Conservation (phyloP, 148 eudicot species). For the Cornus florida region DNA sequence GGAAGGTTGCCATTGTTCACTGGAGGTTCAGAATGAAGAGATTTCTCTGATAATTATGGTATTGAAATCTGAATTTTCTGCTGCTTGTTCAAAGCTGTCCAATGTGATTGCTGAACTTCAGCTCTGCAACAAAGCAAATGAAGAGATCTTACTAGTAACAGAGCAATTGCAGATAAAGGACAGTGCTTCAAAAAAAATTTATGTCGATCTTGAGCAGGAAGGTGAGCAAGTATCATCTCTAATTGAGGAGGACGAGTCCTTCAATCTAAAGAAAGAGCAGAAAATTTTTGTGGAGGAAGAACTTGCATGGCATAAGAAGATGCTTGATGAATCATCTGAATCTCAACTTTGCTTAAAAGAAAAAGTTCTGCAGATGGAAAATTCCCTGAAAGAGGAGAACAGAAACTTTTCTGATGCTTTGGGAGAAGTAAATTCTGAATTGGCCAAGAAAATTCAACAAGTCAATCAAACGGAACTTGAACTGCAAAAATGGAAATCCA, state of each 20-base stretch:
- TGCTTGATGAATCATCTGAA: slow-evolving; percentile 46
- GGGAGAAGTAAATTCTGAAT: slow-evolving; percentile 36
- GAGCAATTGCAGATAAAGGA: slow-evolving; percentile 27
- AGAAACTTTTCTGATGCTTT: slow-evolving; percentile 28
- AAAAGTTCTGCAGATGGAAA: slow-evolving; percentile 53
- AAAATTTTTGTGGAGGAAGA: slow-evolving; percentile 36
- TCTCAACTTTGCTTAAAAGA: slow-evolving; percentile 45
- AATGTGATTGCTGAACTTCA: slow-evolving; percentile 36
- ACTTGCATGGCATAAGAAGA: slow-evolving; percentile 30
- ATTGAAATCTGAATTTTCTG: slow-evolving; percentile 53
- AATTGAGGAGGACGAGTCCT: slow-evolving; percentile 34
- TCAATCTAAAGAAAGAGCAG: slow-evolving; percentile 34
- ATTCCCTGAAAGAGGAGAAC: slow-evolving; percentile 19
- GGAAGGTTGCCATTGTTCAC: slow-evolving; percentile 47
- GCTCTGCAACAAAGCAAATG: slow-evolving; percentile 14
- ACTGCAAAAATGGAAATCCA: slow-evolving; percentile 45
- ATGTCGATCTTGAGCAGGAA: slow-evolving; percentile 28
- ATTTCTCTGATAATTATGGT: slow-evolving; percentile 40
- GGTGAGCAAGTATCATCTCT: slow-evolving; percentile 36
- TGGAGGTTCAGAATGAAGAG: slow-evolving; percentile 62
- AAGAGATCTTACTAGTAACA: slow-evolving; percentile 20
- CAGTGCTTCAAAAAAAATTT: slow-evolving; percentile 23
- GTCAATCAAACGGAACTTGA: slow-evolving; percentile 31
- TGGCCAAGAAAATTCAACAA: slow-evolving; percentile 40
- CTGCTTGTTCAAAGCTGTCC: slow-evolving; percentile 36